Conservation (phyloP, 2,329 filamentous ascomycete genomes). For the Talaromyces atroroseus region DNA sequence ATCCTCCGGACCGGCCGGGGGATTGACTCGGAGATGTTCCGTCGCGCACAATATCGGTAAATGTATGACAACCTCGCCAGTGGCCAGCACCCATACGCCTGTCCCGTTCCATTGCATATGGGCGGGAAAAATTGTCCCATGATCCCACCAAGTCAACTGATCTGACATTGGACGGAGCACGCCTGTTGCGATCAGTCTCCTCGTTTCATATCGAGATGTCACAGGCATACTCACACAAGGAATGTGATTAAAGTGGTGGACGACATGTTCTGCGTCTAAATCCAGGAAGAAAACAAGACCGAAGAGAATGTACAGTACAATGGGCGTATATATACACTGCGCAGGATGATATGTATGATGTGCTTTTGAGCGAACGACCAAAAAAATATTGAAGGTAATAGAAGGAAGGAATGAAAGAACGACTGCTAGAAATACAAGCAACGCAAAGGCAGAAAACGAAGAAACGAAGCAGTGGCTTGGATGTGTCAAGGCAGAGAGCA, state of each 20-base stretch:
- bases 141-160: slow-evolving; percentile 81
- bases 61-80: slow-evolving; percentile 84
- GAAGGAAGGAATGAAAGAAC: slow-evolving; percentile 9
- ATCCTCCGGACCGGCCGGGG: slow-evolving; percentile 64
- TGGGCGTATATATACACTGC: slow-evolving; percentile 5
- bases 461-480: not conserved
- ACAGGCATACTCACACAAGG: slow-evolving; percentile 15
- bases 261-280: slow-evolving; percentile 10
- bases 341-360: not conserved
- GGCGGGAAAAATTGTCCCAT: slow-evolving; percentile 86
- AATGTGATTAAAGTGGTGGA: slow-evolving; percentile 18
- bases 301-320: not conserved
- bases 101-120: slow-evolving; percentile 79
- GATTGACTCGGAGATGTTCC: slow-evolving; percentile 53
- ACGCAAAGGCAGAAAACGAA: slow-evolving; percentile 1
- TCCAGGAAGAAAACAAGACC: not conserved
- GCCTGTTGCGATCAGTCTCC: slow-evolving; percentile 21
- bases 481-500: not conserved
- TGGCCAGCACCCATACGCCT: slow-evolving; percentile 64
- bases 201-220: not conserved
- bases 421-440: slow-evolving; percentile 12
- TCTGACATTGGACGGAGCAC: slow-evolving; percentile 35
- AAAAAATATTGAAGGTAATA: not conserved
- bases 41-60: slow-evolving; percentile 79
- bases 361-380: not conserved